phyloP scores from a whole-genome alignment of 805 yeast genomes.

The Saccharomycodes ludwigii region DNA sequence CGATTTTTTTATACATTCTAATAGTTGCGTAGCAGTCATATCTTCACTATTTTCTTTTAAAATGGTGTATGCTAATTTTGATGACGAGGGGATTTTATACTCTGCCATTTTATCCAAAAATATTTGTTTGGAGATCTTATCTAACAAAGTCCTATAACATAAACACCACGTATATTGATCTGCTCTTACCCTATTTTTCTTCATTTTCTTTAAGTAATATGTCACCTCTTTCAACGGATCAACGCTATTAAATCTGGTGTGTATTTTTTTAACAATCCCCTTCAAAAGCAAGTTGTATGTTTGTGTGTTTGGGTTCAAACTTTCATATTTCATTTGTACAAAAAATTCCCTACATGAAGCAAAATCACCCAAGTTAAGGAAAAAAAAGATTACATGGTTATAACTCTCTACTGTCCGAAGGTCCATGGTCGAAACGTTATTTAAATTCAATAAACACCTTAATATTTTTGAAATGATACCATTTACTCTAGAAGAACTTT shows the following conservation, averaged over 20 bases:
- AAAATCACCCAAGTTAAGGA: slow-evolving; percentile 26
- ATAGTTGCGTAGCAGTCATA: slow-evolving; percentile 11
- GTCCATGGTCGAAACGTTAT: slow-evolving; percentile 22
- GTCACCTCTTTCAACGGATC: slow-evolving; percentile 17
- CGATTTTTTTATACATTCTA: slow-evolving; percentile 15
- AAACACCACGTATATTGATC: slow-evolving; percentile 29
- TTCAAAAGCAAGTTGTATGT: slow-evolving; percentile 29
- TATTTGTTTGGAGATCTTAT: slow-evolving; percentile 21
- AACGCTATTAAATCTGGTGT: slow-evolving; percentile 18
- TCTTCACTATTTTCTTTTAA: slow-evolving; percentile 14
- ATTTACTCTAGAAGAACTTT: slow-evolving; percentile 25
- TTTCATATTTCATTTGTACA: slow-evolving; percentile 28
- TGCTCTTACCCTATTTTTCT: slow-evolving; percentile 15
- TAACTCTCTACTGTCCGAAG: slow-evolving; percentile 22
- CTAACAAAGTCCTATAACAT: slow-evolving; percentile 22
- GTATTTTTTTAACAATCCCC: slow-evolving; percentile 18
- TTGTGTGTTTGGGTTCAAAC: slow-evolving; percentile 22
- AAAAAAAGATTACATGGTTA: slow-evolving; percentile 29
- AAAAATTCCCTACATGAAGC: slow-evolving; percentile 29
- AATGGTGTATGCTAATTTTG: slow-evolving; percentile 16
- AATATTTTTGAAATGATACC: slow-evolving; percentile 29
- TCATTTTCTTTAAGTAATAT: slow-evolving; percentile 24
- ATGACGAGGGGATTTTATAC: slow-evolving; percentile 22
- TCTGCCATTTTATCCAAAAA: slow-evolving; percentile 22
- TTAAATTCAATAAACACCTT: slow-evolving; percentile 27